Base-by-base conservation (phyloP, 2,329 filamentous ascomycete species). In the Corinectria fuckeliana region DNA sequence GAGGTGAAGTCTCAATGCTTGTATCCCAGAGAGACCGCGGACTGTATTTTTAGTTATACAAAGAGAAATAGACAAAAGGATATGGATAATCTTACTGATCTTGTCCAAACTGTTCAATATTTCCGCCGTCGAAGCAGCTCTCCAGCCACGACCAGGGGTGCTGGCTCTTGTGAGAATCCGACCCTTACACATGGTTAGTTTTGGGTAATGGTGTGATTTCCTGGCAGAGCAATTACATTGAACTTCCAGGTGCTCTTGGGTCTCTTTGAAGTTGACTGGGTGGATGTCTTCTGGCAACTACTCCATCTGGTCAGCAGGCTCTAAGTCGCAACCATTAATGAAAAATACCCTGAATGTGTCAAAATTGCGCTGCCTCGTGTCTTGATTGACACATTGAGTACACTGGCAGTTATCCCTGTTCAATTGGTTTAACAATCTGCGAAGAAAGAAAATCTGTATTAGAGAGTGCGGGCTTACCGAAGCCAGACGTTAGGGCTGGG, bases 121-220 rank as follows among this genome's bases (percentile, higher is more conserved):
- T 61, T 39, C 60, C 62, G 45, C 48, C 51, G 10, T 48, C 51
- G 25, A 71, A 69, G 62, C 58, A 65, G 50, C 62, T 60, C 16
- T 63, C 51, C 26, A 71, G 60, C 58, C 65, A 71, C 21, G 78
- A 79, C 81, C 84, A 88, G 1, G 81, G 72, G 71, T 93, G 96
- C 21, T 80, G 75, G 75, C 91, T 93, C 42, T 80, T 71, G 73
- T 96, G 93, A 1, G 80, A 81, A 71, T 91, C 88, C 60, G 83
- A 82, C 89, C 89, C 89, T 91, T n/a, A 13, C 13, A 6, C n/a
- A 51, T 10, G 42, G 28, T 61, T 56, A 66, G 59, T 45, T 30
- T 49, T 16, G 18, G 42, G 4, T 3, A 4, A 18, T 11, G 23
- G 7, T n/a, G 10, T 23, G 16, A 2, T 25, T 3, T 8, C 7